Evolutionary conservation across 805 yeast species (phyloP), one percentile per base, ranked within the genome.

Genomic region (Debaryomyces hansenii): DNA sequence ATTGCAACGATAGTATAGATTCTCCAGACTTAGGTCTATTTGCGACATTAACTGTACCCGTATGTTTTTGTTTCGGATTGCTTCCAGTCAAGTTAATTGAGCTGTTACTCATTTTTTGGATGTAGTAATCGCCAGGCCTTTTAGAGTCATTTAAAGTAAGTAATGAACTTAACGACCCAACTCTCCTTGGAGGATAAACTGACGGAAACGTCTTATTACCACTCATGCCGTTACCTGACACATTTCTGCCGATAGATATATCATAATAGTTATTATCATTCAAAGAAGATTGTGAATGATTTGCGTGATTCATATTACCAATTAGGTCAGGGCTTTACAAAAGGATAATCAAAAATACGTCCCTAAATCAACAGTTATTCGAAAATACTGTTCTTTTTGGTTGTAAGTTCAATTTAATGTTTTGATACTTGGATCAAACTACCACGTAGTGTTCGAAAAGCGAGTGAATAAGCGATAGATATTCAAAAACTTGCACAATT

Each of bases 81-180:
- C 10, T 24, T 29, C 37, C 20, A 28, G 49, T 45, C 45, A 62
- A 49, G 45, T 54, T 56, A 5, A 54, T 18, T 6, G 60, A 44
- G 43, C 60, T 59, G 42, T 51, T 56, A 38, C 59, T 58, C 37
- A 70, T 47, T 45, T 64, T 66, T 45, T 61, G 63, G 33, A 69
- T 59, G 47, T 60, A 72, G 54, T 68, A 70, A 46, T 72, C 76
- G 27, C 75, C 68, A 4, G 77, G 77, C 21, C 77, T 53, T 49
- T 67, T 69, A n/a, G 56, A 35, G 18, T 51, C 53, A 33, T 44
- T 52, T 16, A 55, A 48, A 4, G 54, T 53, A 28, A 54, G 37
- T 14, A 64, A 52, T 5, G 64, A 58, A n/a, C 61, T 46, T 45
- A 55, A 31, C 45, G 67, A 66, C 33, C 62, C 64, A 11, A 62